Conservation (phyloP, 2,329 filamentous ascomycete genomes). For the Orbilia quercus region DNA sequence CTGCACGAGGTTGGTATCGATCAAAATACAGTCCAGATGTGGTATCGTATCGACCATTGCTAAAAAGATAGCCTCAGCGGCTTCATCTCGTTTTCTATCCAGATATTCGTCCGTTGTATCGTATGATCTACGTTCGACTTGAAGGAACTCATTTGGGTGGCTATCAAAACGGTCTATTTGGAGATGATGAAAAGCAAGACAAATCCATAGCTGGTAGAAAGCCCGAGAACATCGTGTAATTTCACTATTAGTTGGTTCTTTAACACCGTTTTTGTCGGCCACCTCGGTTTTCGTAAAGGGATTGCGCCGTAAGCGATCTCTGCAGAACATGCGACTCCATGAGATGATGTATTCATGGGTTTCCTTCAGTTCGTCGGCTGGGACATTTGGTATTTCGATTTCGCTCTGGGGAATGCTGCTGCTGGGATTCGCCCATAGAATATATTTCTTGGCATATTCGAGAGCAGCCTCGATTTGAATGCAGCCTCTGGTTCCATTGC, state of each 20-base stretch:
- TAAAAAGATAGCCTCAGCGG: too few species aligned
- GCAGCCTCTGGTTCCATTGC: not conserved
- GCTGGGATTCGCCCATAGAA: slow-evolving; percentile 19
- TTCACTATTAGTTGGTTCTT: slow-evolving; percentile 5
- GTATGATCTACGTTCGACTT: too few species aligned
- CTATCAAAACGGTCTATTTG: too few species aligned
- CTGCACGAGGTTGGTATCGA: too few species aligned
- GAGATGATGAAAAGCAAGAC: slow-evolving; percentile 5
- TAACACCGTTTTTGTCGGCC: not conserved
- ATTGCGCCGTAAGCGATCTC: not conserved
- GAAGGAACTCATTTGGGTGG: too few species aligned
- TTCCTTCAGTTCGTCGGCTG: slow-evolving; percentile 3
- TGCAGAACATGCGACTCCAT: slow-evolving; percentile 12
- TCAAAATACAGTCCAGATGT: too few species aligned
- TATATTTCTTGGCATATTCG: slow-evolving; percentile 6
- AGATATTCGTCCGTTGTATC: too few species aligned
- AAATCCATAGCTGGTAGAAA: slow-evolving; percentile 15
- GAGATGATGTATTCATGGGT: slow-evolving; percentile 8
- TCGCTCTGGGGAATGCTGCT: not conserved
- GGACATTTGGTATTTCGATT: slow-evolving; percentile 6
- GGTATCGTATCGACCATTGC: too few species aligned
- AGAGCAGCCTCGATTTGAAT: not conserved
- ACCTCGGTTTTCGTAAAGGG: not conserved
- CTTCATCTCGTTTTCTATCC: too few species aligned
- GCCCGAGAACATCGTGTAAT: slow-evolving; percentile 3